These are phyloP conservation scores for Epichloe typhina DNA, from an alignment of 2,329 filamentous ascomycete genomes.

Conservation along the genomic window DNA sequence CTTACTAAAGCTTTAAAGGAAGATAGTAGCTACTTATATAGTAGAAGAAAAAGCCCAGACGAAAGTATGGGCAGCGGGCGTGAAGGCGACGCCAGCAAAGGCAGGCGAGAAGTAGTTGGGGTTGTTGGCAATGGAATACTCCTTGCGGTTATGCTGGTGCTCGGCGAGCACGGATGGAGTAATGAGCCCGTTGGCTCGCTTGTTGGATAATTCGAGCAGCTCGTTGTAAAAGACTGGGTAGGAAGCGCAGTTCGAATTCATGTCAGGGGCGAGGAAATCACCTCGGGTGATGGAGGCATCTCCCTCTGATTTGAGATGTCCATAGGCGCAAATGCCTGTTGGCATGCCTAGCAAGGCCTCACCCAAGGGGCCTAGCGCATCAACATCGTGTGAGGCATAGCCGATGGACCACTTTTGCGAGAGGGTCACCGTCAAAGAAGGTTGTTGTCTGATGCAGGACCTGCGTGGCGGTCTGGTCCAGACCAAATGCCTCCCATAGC, in stretches of 20 bases:
- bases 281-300: constrained; percentile 3
- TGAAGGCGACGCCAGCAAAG: constrained; percentile 31
- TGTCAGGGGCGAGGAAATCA: neutral
- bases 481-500: neutral
- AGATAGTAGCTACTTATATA: too few species aligned
- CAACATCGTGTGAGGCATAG: constrained; percentile 5
- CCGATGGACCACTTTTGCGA: constrained; percentile 5
- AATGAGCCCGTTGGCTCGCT: constrained; percentile 24
- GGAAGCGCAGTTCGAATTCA: constrained; percentile 2
- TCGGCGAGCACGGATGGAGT: neutral
- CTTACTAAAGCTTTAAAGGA: too few species aligned
- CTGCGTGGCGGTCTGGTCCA: constrained; percentile 4
- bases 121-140: constrained; percentile 32
- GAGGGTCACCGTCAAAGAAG: constrained; percentile 4
- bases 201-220: constrained; percentile 24
- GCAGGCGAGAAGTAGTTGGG: constrained; percentile 41
- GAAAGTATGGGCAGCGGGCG: constrained; percentile 34
- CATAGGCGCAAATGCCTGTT: constrained; percentile 4
- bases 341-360: constrained; percentile 2
- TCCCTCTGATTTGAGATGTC: constrained; percentile 13
- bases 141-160: neutral
- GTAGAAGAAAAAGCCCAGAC: constrained; percentile 20
- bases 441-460: constrained; percentile 1
- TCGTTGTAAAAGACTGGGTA: constrained; percentile 9
- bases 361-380: neutral